These are phyloP conservation scores for Casuarina glauca DNA, from an alignment of 306 rosid species.

Conservation along the genomic window DNA sequence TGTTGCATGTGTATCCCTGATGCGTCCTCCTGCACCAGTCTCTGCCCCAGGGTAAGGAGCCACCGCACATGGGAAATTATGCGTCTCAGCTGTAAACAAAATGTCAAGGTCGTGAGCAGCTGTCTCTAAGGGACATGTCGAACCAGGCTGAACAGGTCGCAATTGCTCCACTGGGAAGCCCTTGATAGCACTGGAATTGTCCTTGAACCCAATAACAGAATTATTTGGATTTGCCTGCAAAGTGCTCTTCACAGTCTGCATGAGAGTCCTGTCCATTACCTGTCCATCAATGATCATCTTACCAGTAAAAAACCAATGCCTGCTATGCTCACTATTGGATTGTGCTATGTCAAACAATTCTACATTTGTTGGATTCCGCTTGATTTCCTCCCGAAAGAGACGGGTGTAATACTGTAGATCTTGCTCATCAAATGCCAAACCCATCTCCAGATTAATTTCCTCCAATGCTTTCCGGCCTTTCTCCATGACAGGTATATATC, in stretches of 20 bases:
- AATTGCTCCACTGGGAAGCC: constrained; percentile 71
- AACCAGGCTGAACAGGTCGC: constrained; percentile 74
- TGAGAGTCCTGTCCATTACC: constrained; percentile 64
- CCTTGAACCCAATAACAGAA: constrained; percentile 90
- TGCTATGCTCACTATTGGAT: constrained; percentile 88
- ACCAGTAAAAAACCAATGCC: constrained; percentile 94
- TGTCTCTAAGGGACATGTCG: constrained; percentile 48
- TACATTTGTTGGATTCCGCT: constrained; percentile 80
- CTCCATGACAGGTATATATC: constrained; percentile 71
- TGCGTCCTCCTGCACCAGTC: constrained; percentile 95
- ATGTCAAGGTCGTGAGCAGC: constrained; percentile 55
- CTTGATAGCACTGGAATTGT: constrained; percentile 89
- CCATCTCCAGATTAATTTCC: constrained; percentile 81
- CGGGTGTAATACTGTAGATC: constrained; percentile 76
- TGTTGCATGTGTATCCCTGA: constrained; percentile 94
- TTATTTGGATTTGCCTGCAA: constrained; percentile 75
- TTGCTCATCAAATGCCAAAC: constrained; percentile 91
- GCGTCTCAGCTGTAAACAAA: constrained; percentile 90
- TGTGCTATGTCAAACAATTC: constrained; percentile 93
- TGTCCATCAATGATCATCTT: constrained; percentile 72
- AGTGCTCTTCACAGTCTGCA: constrained; percentile 95
- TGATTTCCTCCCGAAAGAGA: constrained; percentile 76
- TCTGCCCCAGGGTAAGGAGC: constrained; percentile 98
- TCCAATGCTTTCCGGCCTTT: constrained; percentile 77
- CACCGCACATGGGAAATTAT: constrained; percentile 96